These are phyloP conservation scores for Beta vulgaris DNA, from an alignment of 148 eudicot species.

Conservation along the genomic window DNA sequence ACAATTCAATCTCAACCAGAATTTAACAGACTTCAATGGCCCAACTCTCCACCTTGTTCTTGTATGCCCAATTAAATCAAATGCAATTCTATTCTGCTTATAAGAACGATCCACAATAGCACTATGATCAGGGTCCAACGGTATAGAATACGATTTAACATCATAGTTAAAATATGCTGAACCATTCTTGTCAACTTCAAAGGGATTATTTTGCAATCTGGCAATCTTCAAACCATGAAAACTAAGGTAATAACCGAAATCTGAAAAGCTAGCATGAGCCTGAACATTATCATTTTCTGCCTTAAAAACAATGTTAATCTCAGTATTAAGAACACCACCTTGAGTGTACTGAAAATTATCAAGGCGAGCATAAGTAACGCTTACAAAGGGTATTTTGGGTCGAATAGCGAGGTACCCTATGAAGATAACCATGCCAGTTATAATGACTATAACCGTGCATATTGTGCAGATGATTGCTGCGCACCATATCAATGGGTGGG, in stretches of 20 bases:
- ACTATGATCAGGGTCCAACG: slow-evolving; percentile 34
- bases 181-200: slow-evolving; percentile 45
- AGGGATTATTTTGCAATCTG: slow-evolving; percentile 35
- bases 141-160: slow-evolving; percentile 43
- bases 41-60: slow-evolving; percentile 70
- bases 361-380: slow-evolving; percentile 47
- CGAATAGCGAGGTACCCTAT: slow-evolving; percentile 48
- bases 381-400: slow-evolving; percentile 59
- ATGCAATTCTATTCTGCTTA: slow-evolving; percentile 33
- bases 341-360: slow-evolving; percentile 43
- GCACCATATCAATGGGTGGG: slow-evolving; percentile 60
- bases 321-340: slow-evolving; percentile 45
- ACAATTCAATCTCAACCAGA: slow-evolving; percentile 56
- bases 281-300: slow-evolving; percentile 60
- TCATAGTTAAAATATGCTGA: slow-evolving; percentile 32
- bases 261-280: slow-evolving; percentile 59
- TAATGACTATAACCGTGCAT: slow-evolving; percentile 43
- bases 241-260: slow-evolving; percentile 36
- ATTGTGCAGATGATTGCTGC: slow-evolving; percentile 65
- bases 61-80: slow-evolving; percentile 48
- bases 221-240: slow-evolving; percentile 48
- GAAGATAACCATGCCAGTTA: slow-evolving; percentile 54
- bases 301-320: slow-evolving; percentile 39
- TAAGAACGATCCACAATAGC: slow-evolving; percentile 29
- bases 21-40: slow-evolving; percentile 50